Conservation (phyloP, 78 protist genomes). For the Guillardia theta region DNA sequence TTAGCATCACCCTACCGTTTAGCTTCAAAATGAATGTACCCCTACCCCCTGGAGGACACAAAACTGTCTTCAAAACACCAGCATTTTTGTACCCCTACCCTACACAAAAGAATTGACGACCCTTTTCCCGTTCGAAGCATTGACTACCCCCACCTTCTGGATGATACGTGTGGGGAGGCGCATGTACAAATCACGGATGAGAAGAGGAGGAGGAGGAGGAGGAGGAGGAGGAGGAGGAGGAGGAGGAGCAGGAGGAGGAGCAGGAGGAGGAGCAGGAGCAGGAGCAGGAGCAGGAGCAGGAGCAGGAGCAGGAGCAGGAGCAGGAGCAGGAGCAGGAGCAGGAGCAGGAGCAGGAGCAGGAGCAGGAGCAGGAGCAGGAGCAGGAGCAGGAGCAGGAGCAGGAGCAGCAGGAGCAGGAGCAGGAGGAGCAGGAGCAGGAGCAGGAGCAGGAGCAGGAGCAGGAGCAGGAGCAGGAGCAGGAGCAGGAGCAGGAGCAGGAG, state of each 20-base stretch:
- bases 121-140: too few species aligned
- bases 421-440: neutral
- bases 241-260: neutral
- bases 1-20: too few species aligned
- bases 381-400: neutral
- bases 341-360: neutral
- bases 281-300: neutral
- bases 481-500: neutral
- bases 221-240: neutral
- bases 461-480: neutral
- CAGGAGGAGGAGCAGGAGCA: neutral
- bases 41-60: too few species aligned
- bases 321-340: neutral
- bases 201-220: too few species aligned
- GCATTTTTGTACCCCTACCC: too few species aligned
- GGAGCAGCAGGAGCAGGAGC: neutral
- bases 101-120: too few species aligned
- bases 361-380: neutral
- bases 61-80: too few species aligned
- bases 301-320: neutral
- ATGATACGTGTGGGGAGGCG: too few species aligned
- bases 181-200: too few species aligned
- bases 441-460: neutral
- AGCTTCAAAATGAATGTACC: too few species aligned
- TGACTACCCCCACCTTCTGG: too few species aligned